Evolutionary conservation across 1,139 yeast species (phyloP).

Genomic region (Scheffersomyces segobiensis): DNA sequence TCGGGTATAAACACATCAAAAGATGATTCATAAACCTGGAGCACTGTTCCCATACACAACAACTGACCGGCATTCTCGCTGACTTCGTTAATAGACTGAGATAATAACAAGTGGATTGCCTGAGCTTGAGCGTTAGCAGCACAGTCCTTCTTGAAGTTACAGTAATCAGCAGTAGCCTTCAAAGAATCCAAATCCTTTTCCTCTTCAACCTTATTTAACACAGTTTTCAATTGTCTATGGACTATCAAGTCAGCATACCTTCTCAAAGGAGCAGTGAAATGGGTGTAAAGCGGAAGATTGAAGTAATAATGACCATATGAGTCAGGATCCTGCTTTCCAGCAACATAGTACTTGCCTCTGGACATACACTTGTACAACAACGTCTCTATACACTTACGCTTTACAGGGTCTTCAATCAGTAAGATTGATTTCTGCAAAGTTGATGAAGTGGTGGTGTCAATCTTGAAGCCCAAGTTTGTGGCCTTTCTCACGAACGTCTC

Average conservation of each 20-base stretch:
- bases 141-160: constrained; percentile 94
- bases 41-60: constrained; percentile 80
- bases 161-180: constrained; percentile 83
- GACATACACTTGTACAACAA: constrained; percentile 79
- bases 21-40: constrained; percentile 94
- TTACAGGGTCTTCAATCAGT: constrained; percentile 58
- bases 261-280: constrained; percentile 89
- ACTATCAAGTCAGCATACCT: constrained; percentile 91
- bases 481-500: constrained; percentile 78
- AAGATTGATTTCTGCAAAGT: constrained; percentile 73
- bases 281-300: constrained; percentile 85
- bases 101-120: constrained; percentile 81
- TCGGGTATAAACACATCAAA: constrained; percentile 94
- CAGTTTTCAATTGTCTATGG: constrained; percentile 83
- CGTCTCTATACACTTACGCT: constrained; percentile 77
- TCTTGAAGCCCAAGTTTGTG: constrained; percentile 59
- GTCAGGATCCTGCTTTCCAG: constrained; percentile 85
- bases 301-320: constrained; percentile 76
- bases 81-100: constrained; percentile 81
- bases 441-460: constrained; percentile 76
- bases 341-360: constrained; percentile 83
- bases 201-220: constrained; percentile 38
- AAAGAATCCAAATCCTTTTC: constrained; percentile 68
- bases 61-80: constrained; percentile 78
- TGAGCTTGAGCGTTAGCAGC: constrained; percentile 94